phyloP scores from a whole-genome alignment of 768 basidiomycete species.

The Tylopilus intermedius region DNA sequence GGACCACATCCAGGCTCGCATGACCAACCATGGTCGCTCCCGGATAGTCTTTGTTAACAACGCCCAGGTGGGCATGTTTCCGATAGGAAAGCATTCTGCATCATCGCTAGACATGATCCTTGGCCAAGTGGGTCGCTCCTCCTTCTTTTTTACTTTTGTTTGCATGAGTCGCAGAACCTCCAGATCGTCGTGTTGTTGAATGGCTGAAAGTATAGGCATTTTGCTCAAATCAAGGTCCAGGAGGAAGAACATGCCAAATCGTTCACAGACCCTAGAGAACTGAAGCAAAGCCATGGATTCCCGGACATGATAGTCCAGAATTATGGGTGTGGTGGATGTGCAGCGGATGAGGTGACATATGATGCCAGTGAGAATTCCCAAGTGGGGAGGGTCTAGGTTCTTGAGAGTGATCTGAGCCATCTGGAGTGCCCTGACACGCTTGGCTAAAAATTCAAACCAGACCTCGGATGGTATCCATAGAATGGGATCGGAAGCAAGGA shows the following conservation, averaged over 20 bases:
- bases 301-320: conserved; percentile 4
- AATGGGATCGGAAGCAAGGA: conserved; percentile 1
- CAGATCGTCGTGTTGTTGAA: conserved; percentile 1
- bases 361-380: conserved; percentile 8
- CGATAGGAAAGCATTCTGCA: not conserved
- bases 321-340: conserved; percentile 5
- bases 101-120: accelerated
- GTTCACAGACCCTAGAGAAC: not conserved
- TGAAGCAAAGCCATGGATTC: conserved; percentile 10
- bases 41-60: not conserved
- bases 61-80: not conserved
- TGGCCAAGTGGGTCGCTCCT: not conserved
- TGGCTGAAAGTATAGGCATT: not conserved
- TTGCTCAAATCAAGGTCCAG: too few relatives aligned
- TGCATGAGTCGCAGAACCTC: not conserved
- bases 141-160: not conserved
- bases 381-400: conserved; percentile 1
- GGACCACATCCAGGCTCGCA: not conserved
- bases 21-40: not conserved
- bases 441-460: conserved; percentile 9
- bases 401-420: not conserved
- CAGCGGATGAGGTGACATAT: conserved; percentile 3
- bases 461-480: not conserved
- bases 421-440: not conserved
- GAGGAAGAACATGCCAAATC: conserved; percentile 8